A percentile compares a stretch with the other conserved stretches of the same genome.
phyloP scores from a whole-genome alignment of 768 basidiomycete genomes.

The Leccinum barrowsii region DNA sequence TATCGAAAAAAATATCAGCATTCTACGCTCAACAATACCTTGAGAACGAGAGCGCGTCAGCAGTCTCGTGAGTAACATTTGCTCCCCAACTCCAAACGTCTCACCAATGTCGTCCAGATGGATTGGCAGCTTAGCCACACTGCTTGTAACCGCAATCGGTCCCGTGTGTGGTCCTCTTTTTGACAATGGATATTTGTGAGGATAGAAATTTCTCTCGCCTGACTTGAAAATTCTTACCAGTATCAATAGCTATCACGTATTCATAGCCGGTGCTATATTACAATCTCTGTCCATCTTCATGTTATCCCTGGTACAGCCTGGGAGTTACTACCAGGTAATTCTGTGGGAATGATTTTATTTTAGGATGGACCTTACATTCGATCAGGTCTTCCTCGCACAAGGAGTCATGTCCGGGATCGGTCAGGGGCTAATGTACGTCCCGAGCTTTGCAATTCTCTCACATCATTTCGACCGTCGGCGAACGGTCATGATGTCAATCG shows the following conservation, averaged over 20 bases:
- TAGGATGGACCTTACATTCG: neutral
- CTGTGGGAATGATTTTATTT: neutral
- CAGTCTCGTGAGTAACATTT: conserved; percentile 8
- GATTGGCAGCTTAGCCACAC: conserved; percentile 21
- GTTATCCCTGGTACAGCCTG: conserved; percentile 35
- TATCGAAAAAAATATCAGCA: conserved; percentile 4
- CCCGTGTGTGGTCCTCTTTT: conserved; percentile 25
- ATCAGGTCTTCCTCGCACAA: conserved; percentile 42
- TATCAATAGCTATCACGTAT: neutral
- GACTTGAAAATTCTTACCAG: neutral
- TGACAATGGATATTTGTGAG: conserved; percentile 30
- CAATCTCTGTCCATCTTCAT: conserved; percentile 34
- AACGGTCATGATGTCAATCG: conserved; percentile 43
- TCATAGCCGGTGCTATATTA: conserved; percentile 25
- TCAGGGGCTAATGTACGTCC: conserved; percentile 43
- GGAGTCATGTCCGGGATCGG: conserved; percentile 42
- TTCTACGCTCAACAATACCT: conserved; percentile 23
- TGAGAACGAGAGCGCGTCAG: conserved; percentile 19
- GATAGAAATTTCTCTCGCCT: neutral
- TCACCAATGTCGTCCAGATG: conserved; percentile 13
- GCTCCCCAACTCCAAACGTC: too few species aligned
- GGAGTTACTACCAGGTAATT: conserved; percentile 34
- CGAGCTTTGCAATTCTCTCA: conserved; percentile 39
- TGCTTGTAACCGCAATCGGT: conserved; percentile 19
- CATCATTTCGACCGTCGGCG: conserved; percentile 44